Percentiles rank a stretch among this genome's conserved stretches.
Evolutionary conservation across 208 protist species (phyloP).

Genomic region (Trypanosoma scelopori): DNA sequence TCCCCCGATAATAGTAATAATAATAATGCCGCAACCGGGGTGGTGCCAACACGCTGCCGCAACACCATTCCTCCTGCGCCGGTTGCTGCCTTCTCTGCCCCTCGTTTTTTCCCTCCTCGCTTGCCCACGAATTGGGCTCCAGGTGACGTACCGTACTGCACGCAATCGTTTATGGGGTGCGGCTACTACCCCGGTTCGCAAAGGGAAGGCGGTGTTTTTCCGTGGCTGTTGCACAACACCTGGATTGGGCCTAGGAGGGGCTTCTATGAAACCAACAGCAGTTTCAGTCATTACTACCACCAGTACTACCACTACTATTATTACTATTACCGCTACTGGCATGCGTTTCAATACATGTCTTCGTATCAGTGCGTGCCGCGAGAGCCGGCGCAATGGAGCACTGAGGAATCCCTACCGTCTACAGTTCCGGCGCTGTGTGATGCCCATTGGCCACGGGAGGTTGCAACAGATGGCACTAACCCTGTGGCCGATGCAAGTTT

Average conservation of each 20-base stretch:
- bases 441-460: not conserved
- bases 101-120: no score
- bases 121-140: no score
- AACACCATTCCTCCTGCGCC: not conserved
- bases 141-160: no score
- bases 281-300: not conserved
- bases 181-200: no score
- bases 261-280: not conserved
- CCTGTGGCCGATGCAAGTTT: not conserved
- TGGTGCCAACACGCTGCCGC: not conserved
- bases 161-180: no score
- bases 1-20: not conserved
- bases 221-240: not conserved
- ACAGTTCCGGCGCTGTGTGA: not conserved
- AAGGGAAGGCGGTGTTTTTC: not conserved
- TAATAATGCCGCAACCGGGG: not conserved
- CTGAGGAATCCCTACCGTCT: not conserved
- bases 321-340: constrained; percentile 4
- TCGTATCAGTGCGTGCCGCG: not conserved
- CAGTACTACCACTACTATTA: constrained; percentile 1
- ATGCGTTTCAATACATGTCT: not conserved
- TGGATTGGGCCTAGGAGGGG: not conserved
- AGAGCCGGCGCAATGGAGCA: not conserved
- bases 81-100: no score
- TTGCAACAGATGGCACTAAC: not conserved